These are phyloP conservation scores for Tylopilus sp. DNA, from an alignment of 1,284 basidiomycete species.

Conservation along the genomic window DNA sequence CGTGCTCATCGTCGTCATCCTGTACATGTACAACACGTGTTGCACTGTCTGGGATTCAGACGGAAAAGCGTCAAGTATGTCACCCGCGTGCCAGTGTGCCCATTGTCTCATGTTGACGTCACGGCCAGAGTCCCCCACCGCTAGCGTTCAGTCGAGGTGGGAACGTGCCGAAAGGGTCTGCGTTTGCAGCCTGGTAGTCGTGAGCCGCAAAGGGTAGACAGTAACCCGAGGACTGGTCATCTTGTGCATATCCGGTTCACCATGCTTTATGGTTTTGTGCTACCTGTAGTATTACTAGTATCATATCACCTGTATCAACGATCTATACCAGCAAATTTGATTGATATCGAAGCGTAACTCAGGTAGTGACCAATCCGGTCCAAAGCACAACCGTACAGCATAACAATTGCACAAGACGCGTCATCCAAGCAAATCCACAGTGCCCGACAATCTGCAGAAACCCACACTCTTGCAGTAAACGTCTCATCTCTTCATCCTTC, in stretches of 20 bases:
- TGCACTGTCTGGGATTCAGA: conserved; percentile 7
- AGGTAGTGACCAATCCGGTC: conserved; percentile 24
- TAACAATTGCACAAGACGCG: conserved; percentile 6
- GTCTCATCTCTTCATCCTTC: conserved; percentile 94
- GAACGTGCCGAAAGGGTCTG: conserved; percentile 22
- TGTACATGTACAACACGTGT: not conserved
- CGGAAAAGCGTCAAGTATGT: conserved; percentile 21
- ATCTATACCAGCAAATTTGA: conserved; percentile 1
- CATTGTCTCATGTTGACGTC: not conserved
- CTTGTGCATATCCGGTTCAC: too few relatives aligned
- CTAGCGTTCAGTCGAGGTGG: conserved; percentile 36
- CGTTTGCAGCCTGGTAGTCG: conserved; percentile 21
- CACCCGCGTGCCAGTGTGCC: too few relatives aligned
- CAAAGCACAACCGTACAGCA: conserved; percentile 36
- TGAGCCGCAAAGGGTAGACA: conserved; percentile 3
- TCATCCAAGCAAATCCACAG: not conserved
- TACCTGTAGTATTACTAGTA: too few relatives aligned
- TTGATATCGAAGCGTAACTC: conserved; percentile 5
- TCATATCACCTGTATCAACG: too few relatives aligned
- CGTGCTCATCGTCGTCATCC: conserved; percentile 22
- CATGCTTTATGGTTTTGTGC: not conserved
- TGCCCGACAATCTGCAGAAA: conserved; percentile 67
- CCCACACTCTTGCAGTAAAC: conserved; percentile 89
- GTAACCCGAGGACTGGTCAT: too few relatives aligned
- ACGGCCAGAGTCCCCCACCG: conserved; percentile 17